Evolutionary conservation across 495 filamentous ascomycete species (phyloP).

Genomic region (Annulohypoxylon maeteangense): DNA sequence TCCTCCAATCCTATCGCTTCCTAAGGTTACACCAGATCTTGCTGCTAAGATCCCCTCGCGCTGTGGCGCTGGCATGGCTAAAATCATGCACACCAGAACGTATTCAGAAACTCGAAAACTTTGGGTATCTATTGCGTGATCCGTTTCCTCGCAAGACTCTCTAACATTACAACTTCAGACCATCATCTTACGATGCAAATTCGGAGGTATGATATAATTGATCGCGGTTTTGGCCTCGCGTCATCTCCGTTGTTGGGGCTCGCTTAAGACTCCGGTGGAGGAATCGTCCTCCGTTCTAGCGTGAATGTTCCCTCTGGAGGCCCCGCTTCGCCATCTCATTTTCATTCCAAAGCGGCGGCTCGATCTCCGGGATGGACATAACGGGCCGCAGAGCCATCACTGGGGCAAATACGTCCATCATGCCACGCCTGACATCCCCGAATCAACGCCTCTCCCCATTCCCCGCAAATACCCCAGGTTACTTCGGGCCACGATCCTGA

Average conservation of each 20-base stretch:
- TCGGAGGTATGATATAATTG: slow-evolving; percentile 29
- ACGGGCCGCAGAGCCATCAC: slow-evolving; percentile 45
- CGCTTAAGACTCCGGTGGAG: slow-evolving; percentile 31
- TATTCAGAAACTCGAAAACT: not conserved
- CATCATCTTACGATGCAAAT: slow-evolving; percentile 1
- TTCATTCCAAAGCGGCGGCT: slow-evolving; percentile 38
- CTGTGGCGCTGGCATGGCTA: slow-evolving; percentile 18
- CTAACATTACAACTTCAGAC: not conserved
- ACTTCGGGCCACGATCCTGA: slow-evolving; percentile 43
- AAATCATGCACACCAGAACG: slow-evolving; percentile 6
- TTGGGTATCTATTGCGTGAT: not conserved
- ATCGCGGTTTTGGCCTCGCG: slow-evolving; percentile 28
- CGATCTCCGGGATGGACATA: slow-evolving; percentile 48
- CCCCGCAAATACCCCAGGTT: slow-evolving; percentile 46
- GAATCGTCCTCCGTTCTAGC: slow-evolving; percentile 34
- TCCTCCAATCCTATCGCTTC: slow-evolving; percentile 26
- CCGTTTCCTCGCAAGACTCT: not conserved
- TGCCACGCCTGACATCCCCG: slow-evolving; percentile 31
- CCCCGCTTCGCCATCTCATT: slow-evolving; percentile 28
- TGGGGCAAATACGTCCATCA: slow-evolving; percentile 27
- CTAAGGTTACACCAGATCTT: slow-evolving; percentile 40
- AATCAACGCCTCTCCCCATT: slow-evolving; percentile 32
- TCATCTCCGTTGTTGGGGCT: slow-evolving; percentile 33
- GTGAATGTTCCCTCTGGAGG: slow-evolving; percentile 10
- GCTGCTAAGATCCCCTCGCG: slow-evolving; percentile 35